These are phyloP conservation scores for Fusarium papillatum DNA, from an alignment of 2,329 filamentous ascomycete genomes.

Conservation along the genomic window DNA sequence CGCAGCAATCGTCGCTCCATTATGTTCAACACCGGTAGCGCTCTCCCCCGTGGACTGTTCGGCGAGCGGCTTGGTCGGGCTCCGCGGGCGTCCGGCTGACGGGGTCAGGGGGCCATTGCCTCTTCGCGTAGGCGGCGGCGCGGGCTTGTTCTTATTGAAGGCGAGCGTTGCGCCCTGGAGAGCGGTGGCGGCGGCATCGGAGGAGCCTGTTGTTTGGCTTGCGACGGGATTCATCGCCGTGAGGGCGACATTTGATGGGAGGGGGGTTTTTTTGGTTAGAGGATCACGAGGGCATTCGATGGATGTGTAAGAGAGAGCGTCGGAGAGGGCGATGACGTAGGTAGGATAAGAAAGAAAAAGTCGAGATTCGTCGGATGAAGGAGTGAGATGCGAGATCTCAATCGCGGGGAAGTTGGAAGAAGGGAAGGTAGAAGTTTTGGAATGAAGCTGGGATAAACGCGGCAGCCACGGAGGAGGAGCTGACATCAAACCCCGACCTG, in stretches of 20 bases:
- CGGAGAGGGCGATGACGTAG: not conserved
- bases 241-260: slow-evolving; percentile 30
- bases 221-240: slow-evolving; percentile 53
- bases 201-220: slow-evolving; percentile 45
- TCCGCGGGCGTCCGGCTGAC: slow-evolving; percentile 50
- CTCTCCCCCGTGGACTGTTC: slow-evolving; percentile 57
- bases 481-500: not conserved
- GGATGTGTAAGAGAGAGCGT: not conserved
- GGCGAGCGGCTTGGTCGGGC: slow-evolving; percentile 43
- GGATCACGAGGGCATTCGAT: slow-evolving; percentile 30
- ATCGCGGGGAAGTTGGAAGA: not conserved
- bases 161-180: slow-evolving; percentile 68
- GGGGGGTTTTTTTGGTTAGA: not conserved
- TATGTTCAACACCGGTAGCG: slow-evolving; percentile 39
- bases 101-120: slow-evolving; percentile 58
- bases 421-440: not conserved
- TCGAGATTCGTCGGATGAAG: not conserved
- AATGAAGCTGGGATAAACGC: slow-evolving; percentile 6
- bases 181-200: slow-evolving; percentile 61
- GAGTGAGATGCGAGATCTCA: not conserved
- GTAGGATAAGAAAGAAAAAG: not conserved
- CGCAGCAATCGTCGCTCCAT: slow-evolving; percentile 37
- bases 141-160: slow-evolving; percentile 58
- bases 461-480: slow-evolving; percentile 26
- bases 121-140: slow-evolving; percentile 38